Base-by-base conservation (phyloP, 2,329 filamentous ascomycete species). In the Trichophaea hybrida region DNA sequence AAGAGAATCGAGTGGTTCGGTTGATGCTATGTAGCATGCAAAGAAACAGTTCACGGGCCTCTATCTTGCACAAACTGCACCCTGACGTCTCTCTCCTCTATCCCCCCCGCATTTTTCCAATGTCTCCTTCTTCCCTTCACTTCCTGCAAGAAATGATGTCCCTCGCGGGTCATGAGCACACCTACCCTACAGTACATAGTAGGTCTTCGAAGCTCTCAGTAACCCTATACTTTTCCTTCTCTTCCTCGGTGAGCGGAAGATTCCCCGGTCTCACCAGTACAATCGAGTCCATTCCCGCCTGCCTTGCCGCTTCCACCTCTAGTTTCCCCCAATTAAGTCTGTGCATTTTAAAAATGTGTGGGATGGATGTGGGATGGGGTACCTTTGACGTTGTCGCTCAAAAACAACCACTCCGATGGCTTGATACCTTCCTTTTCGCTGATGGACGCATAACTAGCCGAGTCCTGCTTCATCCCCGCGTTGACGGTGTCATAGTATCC, bases 401-500 rank as follows among this genome's bases (percentile, higher is more conserved):
- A 74, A 71, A 93, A 93, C n/a, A 88, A 75, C 75, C 86, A 86
- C 59, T 78, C 75, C 8, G 71, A 71, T 15, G 76, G 71, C 54
- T 74, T 67, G 59, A 76, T 73, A 37, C 75, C 73, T 13, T 79
- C 64, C 61, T 75, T 73, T 51, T 71, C 71, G 52, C 79, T 75
- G 66, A 90, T 89, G 67, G 75, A 80, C 66, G 73, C 71, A 72
- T 91, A 93, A 70, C 86, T 90, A 24, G 70, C 71, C 43, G 73
- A 70, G 67, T 88, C 80, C 50, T 77, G 80, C 75, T 93, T 93
- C 51, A 59, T 77, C 1, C 87, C 87, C 35, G 87, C 86, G 70
- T 87, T 91, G 60, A 86, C 80, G 2, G 86, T 91, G 71, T 93
- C 87, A 69, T 88, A 91, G 77, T 82, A 88, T 66, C 78, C 83